A percentile compares a stretch with the other conserved stretches of the same genome.
These are phyloP conservation scores for Peltaster fructicola DNA, from an alignment of 2,329 filamentous ascomycete genomes.

Conservation along the genomic window DNA sequence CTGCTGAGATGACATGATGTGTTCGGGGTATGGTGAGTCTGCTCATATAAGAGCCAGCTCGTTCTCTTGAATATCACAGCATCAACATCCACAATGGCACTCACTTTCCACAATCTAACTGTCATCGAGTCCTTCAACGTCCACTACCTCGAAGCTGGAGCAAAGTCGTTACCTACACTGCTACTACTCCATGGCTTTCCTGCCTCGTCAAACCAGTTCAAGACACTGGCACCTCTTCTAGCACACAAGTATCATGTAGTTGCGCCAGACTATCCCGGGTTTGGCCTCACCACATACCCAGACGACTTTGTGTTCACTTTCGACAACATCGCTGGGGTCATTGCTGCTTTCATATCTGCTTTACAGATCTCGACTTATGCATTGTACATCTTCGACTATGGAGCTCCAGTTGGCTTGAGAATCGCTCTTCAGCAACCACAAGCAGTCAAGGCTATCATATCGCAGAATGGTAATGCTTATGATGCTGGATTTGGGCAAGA, in stretches of 20 bases:
- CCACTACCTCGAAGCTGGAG: constrained; percentile 10
- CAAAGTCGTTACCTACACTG: constrained; percentile 17
- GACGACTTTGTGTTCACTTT: constrained; percentile 37
- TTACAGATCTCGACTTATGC: constrained; percentile 32
- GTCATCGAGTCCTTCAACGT: constrained; percentile 5
- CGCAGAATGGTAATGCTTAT: constrained; percentile 46
- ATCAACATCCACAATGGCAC: constrained; percentile 1
- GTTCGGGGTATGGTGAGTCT: too few species aligned
- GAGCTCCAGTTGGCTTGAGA: constrained; percentile 37
- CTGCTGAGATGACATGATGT: too few species aligned
- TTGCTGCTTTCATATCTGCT: constrained; percentile 31
- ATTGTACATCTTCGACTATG: constrained; percentile 47
- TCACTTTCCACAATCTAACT: constrained; percentile 1
- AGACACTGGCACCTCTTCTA: constrained; percentile 29
- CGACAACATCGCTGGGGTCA: constrained; percentile 30
- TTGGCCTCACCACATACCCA: constrained; percentile 35
- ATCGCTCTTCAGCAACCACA: constrained; percentile 33
- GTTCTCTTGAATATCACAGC: too few species aligned
- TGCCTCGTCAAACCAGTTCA: constrained; percentile 28
- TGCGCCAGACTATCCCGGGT: constrained; percentile 43
- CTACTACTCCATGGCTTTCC: constrained; percentile 32
- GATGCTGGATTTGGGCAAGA: constrained; percentile 32
- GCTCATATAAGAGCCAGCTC: too few species aligned
- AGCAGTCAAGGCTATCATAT: constrained; percentile 34
- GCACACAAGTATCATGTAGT: constrained; percentile 27